Evolutionary conservation across 768 basidiomycete species (phyloP).

Genomic region (Mrakia hoshinonis): DNA sequence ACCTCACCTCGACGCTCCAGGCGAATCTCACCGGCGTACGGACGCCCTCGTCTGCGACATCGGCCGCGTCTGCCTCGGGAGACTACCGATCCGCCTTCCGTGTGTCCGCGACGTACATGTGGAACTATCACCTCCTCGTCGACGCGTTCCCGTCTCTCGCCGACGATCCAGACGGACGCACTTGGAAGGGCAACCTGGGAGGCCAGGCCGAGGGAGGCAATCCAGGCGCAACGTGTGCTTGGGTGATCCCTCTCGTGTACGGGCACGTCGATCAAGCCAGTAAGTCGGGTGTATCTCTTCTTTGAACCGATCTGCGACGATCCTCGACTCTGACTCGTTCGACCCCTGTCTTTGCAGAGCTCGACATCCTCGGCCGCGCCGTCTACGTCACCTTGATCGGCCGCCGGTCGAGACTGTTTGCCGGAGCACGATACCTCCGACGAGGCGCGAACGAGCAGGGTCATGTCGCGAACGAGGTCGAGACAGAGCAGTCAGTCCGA

Average conservation of each 20-base stretch:
- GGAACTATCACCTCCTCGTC: constrained; percentile 84
- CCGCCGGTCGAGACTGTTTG: constrained; percentile 84
- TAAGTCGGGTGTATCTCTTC: constrained; percentile 44
- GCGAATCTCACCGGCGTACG: constrained; percentile 64
- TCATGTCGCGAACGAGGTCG: constrained; percentile 96
- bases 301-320: background rate
- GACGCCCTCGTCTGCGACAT: background rate
- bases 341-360: constrained; percentile 48
- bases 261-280: constrained; percentile 98
- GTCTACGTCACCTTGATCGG: constrained; percentile 93
- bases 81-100: constrained; percentile 41
- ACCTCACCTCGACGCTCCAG: constrained; percentile 91
- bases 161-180: constrained; percentile 32
- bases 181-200: constrained; percentile 25
- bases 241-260: constrained; percentile 85
- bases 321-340: background rate
- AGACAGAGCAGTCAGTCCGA: constrained; percentile 65
- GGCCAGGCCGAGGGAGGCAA: background rate
- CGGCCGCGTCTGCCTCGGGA: background rate
- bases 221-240: constrained; percentile 50
- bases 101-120: constrained; percentile 80
- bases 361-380: constrained; percentile 79
- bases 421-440: constrained; percentile 87
- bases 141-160: constrained; percentile 50
- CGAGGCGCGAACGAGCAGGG: constrained; percentile 94